These are phyloP conservation scores for Sequoia sempervirens DNA, from an alignment of 75 land plant genomes.

Conservation along the genomic window DNA sequence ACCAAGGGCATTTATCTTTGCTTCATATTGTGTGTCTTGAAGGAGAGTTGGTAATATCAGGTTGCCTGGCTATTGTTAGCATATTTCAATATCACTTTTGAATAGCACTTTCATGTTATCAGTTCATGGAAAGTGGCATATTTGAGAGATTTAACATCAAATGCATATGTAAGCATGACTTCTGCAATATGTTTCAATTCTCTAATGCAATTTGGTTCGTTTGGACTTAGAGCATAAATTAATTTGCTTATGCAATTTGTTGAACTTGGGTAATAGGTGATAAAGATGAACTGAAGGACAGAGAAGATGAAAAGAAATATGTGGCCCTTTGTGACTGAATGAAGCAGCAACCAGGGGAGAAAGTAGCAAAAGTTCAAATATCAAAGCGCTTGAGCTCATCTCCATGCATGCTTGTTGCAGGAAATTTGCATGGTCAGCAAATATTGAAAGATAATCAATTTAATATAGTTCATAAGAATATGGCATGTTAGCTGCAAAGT, in stretches of 20 bases:
- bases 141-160: not conserved
- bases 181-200: not conserved
- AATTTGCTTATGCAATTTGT: slow-evolving; percentile 1
- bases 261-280: slow-evolving; percentile 43
- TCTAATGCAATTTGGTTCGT: not conserved
- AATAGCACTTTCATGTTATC: not conserved
- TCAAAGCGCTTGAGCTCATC: slow-evolving; percentile 92
- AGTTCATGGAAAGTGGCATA: not conserved
- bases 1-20: not conserved
- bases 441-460: slow-evolving; percentile 84
- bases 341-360: slow-evolving; percentile 93
- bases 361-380: slow-evolving; percentile 88
- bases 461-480: not conserved
- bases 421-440: slow-evolving; percentile 99
- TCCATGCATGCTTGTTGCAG: slow-evolving; percentile 99
- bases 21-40: not conserved
- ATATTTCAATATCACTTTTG: not conserved
- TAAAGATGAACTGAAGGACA: slow-evolving; percentile 82
- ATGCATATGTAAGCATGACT: not conserved
- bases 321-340: slow-evolving; percentile 89
- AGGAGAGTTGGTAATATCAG: too few species aligned
- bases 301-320: slow-evolving; percentile 77
- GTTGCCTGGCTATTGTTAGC: not conserved
- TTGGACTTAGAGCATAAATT: not conserved
- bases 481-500: not conserved